These are phyloP conservation scores for Beauveria sp. DNA, from an alignment of 2,329 filamentous ascomycete species.

Conservation along the genomic window DNA sequence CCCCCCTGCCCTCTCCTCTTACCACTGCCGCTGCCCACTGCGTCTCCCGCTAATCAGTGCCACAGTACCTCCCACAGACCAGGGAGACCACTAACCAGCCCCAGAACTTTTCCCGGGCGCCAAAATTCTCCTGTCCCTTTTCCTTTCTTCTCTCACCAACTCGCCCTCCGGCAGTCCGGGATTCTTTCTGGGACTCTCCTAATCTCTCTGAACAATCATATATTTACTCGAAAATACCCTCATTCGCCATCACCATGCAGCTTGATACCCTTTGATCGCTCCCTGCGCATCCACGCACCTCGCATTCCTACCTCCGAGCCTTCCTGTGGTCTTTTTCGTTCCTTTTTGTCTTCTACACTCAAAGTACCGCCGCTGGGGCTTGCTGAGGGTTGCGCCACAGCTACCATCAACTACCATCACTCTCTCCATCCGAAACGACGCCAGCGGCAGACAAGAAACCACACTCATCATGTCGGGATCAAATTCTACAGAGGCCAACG, in stretches of 20 bases:
- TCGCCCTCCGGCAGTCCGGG: slow-evolving; percentile 10
- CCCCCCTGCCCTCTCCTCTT: neutral
- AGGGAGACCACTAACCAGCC: no score
- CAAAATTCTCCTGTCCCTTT: neutral
- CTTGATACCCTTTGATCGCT: slow-evolving; percentile 10
- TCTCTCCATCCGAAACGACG: slow-evolving; percentile 7
- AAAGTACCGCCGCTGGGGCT: neutral
- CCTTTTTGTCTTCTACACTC: neutral
- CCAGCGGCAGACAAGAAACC: slow-evolving; percentile 10
- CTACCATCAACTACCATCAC: neutral
- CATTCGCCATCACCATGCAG: slow-evolving; percentile 5
- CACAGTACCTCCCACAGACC: no score
- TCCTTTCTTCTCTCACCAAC: slow-evolving; percentile 8
- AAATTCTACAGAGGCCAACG: slow-evolving; percentile 27
- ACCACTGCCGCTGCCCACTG: neutral
- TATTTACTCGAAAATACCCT: neutral
- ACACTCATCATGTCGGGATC: slow-evolving; percentile 27
- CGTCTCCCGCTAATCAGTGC: no score
- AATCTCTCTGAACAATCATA: neutral
- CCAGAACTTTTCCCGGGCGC: neutral
- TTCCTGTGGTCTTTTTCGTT: neutral
- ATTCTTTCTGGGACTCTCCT: neutral
- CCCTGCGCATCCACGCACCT: slow-evolving; percentile 6
- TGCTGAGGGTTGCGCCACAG: neutral
- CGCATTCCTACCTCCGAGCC: neutral